These are phyloP conservation scores for Cryptosporidium tyzzeri DNA, from an alignment of 169 alveolate genomes.

Conservation along the genomic window DNA sequence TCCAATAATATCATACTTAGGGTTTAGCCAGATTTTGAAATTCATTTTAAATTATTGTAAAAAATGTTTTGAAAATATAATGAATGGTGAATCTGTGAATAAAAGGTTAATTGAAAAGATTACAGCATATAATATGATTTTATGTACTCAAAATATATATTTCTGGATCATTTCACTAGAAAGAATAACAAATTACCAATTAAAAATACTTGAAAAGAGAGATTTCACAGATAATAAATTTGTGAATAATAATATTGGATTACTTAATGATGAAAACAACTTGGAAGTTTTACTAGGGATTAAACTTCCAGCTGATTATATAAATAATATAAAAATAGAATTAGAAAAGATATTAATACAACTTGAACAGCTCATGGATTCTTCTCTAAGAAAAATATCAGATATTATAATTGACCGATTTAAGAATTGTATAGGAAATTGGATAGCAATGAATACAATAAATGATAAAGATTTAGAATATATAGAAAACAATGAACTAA, in stretches of 20 bases:
- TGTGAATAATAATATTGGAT: background rate
- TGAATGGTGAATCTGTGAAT: conserved; percentile 25
- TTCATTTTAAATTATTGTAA: conserved; percentile 21
- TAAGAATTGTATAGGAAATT: background rate
- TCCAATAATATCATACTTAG: conserved; percentile 35
- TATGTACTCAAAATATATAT: conserved; percentile 58
- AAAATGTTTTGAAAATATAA: conserved; percentile 34
- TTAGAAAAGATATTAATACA: background rate
- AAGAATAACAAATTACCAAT: conserved; percentile 21
- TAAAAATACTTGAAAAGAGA: background rate
- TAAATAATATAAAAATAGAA: conserved; percentile 18
- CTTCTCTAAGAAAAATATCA: background rate
- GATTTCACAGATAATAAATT: background rate
- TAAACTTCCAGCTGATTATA: conserved; percentile 15
- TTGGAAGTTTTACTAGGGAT: conserved; percentile 23
- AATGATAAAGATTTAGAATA: background rate
- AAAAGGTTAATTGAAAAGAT: background rate
- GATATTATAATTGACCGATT: conserved; percentile 15
- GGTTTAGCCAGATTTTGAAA: background rate
- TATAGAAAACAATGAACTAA: background rate
- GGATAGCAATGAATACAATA: conserved; percentile 14
- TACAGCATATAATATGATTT: conserved; percentile 37
- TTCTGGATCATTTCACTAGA: conserved; percentile 53
- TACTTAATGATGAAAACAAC: conserved; percentile 9
- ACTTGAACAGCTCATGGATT: background rate